Conservation (phyloP, 75 land plant genomes). For the Adiantum capillusveneris region DNA sequence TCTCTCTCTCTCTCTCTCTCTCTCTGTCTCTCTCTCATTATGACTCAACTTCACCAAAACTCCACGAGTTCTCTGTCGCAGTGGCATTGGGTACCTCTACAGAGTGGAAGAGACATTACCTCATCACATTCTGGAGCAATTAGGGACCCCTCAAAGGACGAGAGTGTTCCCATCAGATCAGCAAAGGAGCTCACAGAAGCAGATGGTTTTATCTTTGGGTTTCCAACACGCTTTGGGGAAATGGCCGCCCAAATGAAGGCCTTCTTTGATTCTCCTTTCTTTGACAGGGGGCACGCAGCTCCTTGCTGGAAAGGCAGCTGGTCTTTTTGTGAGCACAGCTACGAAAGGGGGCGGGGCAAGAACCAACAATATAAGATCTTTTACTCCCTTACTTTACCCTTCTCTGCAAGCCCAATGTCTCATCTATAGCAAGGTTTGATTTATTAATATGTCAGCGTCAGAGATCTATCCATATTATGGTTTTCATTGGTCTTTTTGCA, state of each 20-base stretch:
- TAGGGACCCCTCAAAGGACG: conserved; percentile 68
- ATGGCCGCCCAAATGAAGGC: conserved; percentile 97
- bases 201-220: conserved; percentile 76
- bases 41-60: too few species aligned
- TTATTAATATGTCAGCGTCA: background rate
- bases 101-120: conserved; percentile 75
- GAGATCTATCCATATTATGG: too few species aligned
- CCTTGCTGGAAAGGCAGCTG: conserved; percentile 85
- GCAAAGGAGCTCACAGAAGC: conserved; percentile 57
- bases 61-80: too few species aligned
- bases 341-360: conserved; percentile 92
- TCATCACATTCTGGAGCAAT: conserved; percentile 46
- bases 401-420: too few species aligned
- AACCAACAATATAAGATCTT: conserved; percentile 80
- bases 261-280: conserved; percentile 64
- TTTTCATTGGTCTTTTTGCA: too few species aligned
- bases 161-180: conserved; percentile 46
- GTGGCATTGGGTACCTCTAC: conserved; percentile 43
- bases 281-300: conserved; percentile 65
- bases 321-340: conserved; percentile 87
- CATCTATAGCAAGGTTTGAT: too few species aligned
- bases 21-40: too few species aligned
- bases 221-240: conserved; percentile 78
- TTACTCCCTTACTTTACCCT: background rate
- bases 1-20: too few species aligned